Base-by-base conservation (phyloP, 139 green algal species). In the Coccomyxa sp. region DNA sequence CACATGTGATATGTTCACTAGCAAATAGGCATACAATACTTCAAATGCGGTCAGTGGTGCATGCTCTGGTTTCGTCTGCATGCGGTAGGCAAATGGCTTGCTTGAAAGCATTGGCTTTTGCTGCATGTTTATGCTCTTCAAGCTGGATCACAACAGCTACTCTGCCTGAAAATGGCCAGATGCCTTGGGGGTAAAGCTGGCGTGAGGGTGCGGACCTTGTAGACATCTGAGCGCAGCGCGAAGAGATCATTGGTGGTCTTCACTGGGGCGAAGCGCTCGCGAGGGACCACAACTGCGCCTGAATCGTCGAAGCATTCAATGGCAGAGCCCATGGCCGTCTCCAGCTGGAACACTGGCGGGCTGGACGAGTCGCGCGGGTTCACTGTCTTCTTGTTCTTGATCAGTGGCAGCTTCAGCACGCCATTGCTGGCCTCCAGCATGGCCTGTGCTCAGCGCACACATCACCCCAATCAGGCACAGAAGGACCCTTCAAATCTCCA, bases 361-460 rank as follows among this genome's bases (percentile, higher is more conserved):
- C 88, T 91, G 83, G 78, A 88, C 60, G 81, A 84, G 90, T 98
- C 95, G 3, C 95, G 82, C 30, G 95, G 95, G 93, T 98, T 95
- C 68, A 98, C 91, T 21, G 95, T 98, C 91, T 98, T 98, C 82
- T 95, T 96, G 93, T 98, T 98, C 86, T 97, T 97, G 89, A 98
- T 98, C 4, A 97, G 90, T 17, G 94, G 93, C 86, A 98, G 91
- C 38, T 83, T 68, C 81, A 98, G 91, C 59, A 93, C 86, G 25
- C 93, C 94, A 71, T 82, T 87, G 4, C 76, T 59, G 23, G 79
- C 83, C 11, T 91, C 85, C 31, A 93, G 81, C 0, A 85, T 86
- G 30, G 79, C 81, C 87, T 95, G 91, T 58, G 31, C 10, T 25
- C 63, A 25, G 18, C 63, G 21, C 21, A 25, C 63, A 71, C 18